Evolutionary conservation across 305 asterid species (phyloP), one percentile per base, ranked within the genome.

Genomic region (Fraxinus latifolia): DNA sequence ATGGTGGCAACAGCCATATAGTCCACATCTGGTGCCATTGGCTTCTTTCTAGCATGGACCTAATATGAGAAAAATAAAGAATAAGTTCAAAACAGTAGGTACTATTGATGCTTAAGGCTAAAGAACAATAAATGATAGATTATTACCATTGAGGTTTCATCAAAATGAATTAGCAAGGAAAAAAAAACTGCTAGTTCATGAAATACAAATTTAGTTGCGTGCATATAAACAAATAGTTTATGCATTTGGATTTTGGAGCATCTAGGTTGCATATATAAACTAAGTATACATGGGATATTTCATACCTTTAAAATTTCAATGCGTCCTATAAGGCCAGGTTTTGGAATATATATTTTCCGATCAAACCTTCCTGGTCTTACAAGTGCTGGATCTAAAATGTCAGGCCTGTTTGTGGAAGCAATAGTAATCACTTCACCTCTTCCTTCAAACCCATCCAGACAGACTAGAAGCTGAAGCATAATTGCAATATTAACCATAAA

Each of bases 11-110:
- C 97, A 84, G 97, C 98, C 86, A 84, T 81, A 81, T 90, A 96
- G 87, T 96, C 99, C 84, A 94, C 91, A 85, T 94, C 98, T 68
- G 93, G 91, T 82, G 97, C 98, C 92, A 94, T 90, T 73, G 95
- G 97, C 88, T 96, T 94, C 87, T 91, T 96, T 72, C 98, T 93
- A 85, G 98, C 98, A 87, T 96, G 99, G 29, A 96, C 99, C 99
- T 96, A 77, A 47, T 75, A 65, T 82, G 86, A 84, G 70, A 77
- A 78, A 76, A 67, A 55, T 34, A 77, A 77, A 33, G 80, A 7
- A 36, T 79, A 78, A 14, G 36, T 3, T 33, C 62, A 65, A 65
- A 79, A 39, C 27, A 74, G 34, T 53, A 83, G 79, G 31, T 17
- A 79, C 50, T 67, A 29, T 67, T 27, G 74, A 67, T 23, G 53